Base-by-base conservation (phyloP, 768 basidiomycete genomes). In the Collybia nuda region DNA sequence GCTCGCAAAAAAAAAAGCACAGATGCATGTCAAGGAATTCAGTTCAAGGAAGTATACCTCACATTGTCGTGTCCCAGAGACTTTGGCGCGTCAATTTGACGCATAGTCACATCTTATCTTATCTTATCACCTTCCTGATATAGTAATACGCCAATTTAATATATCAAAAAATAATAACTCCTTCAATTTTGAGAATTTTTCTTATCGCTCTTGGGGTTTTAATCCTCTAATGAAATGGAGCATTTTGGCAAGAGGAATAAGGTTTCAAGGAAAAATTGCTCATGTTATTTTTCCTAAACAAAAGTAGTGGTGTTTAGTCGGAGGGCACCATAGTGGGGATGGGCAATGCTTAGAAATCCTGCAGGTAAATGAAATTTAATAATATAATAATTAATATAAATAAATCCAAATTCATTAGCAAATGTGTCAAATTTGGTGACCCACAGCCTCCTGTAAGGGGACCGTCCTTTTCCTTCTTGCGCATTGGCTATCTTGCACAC, bases 21-120 rank as follows among this genome's bases (percentile, higher is more conserved):
- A 67, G 39, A 22, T 52, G 8, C 36, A 61, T 29, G 67, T 67
- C 6, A 43, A 58, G 47, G 14, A 47, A 23, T 67, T 69, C 60
- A 68, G 65, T 51, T 67, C 62, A 5, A 48, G 47, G 29, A 50
- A 51, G 32, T 69, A 65, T 48, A 56, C 40, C 17, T 62, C 59
- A 26, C 62, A 65, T 49, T 29, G 55, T 15, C 47, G 56, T 24
- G 47, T 62, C 22, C 60, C 58, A 15, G 58, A 65, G 26, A 19
- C 5, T 4, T 29, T 58, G 14, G 54, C 52, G 17, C 21, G 14
- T 2, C 17, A 42, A 11, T 56, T 56, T 51, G 51, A 58, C 43
- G 44, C 35, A 29, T 45, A 44, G 26, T 18, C 29, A 29, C 29
- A 15, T 6, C 39, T 50, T 43, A 45, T 41, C 40, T 19, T 40